Evolutionary conservation across 495 filamentous ascomycete species (phyloP).

Genomic region (Rhypophila decipiens): DNA sequence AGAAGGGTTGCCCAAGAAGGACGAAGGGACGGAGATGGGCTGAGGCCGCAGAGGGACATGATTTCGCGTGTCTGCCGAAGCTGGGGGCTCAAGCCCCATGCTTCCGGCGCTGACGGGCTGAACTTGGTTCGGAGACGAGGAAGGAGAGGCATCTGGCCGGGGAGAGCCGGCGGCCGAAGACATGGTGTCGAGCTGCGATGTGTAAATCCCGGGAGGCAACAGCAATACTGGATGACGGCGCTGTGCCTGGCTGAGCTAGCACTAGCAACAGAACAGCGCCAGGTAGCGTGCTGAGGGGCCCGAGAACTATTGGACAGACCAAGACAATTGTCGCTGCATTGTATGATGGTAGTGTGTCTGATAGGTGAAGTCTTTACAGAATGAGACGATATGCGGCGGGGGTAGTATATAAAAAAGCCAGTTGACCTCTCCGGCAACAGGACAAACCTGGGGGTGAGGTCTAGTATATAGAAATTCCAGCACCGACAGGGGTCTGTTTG

Average conservation of each 20-base stretch:
- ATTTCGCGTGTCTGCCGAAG: conserved; percentile 36
- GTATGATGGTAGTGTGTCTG: conserved; percentile 14
- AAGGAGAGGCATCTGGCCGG: conserved; percentile 5
- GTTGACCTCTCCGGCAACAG: too few relatives aligned
- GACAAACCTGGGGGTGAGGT: conserved; percentile 7
- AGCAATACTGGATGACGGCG: neutral
- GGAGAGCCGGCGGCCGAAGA: conserved; percentile 8
- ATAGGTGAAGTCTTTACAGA: conserved; percentile 2
- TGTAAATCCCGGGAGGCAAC: neutral
- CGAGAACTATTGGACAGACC: conserved; percentile 17
- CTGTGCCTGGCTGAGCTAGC: neutral
- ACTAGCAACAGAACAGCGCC: neutral
- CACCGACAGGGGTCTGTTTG: too few relatives aligned
- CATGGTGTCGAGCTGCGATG: conserved; percentile 13
- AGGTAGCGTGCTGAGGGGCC: conserved; percentile 1
- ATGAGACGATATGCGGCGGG: conserved; percentile 16
- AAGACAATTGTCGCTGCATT: conserved; percentile 20
- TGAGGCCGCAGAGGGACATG: conserved; percentile 26
- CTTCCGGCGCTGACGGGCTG: conserved; percentile 32
- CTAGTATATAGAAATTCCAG: conserved; percentile 8
- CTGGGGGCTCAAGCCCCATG: conserved; percentile 27
- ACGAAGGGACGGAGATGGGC: conserved; percentile 27
- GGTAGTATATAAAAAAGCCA: too few relatives aligned
- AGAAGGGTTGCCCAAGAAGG: conserved; percentile 38
- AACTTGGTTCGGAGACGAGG: conserved; percentile 10